Conservation (phyloP, 495 filamentous ascomycete species). For the Wilcoxina mikolae region DNA sequence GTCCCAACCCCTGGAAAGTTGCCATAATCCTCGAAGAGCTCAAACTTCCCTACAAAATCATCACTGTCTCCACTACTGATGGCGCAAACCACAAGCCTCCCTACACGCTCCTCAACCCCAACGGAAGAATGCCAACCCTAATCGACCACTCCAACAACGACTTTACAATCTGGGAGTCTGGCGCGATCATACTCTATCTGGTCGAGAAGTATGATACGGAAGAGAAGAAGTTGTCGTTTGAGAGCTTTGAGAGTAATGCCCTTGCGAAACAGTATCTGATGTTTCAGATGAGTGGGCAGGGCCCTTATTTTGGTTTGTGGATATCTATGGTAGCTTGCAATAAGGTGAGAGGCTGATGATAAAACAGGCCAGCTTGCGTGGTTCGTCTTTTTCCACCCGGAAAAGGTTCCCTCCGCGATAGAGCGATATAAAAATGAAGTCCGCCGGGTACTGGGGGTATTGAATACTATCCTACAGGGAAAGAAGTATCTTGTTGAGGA, state of each 20-base stretch:
- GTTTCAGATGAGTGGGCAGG: conserved; percentile 43
- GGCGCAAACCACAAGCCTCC: conserved; percentile 42
- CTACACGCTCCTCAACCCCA: conserved; percentile 50
- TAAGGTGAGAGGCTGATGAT: conserved; percentile 9
- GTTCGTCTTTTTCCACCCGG: conserved; percentile 42
- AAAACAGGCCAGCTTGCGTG: conserved; percentile 31
- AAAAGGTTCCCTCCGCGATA: conserved; percentile 43
- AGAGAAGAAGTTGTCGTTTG: conserved; percentile 43
- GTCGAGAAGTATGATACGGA: conserved; percentile 52
- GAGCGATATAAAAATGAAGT: conserved; percentile 49
- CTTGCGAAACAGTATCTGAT: conserved; percentile 49
- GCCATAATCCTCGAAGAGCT: conserved; percentile 50
- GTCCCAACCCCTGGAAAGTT: conserved; percentile 55
- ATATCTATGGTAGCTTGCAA: neutral
- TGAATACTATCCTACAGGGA: conserved; percentile 38
- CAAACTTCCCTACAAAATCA: conserved; percentile 39
- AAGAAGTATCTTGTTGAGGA: conserved; percentile 47
- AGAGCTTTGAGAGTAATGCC: conserved; percentile 35
- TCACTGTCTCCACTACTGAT: conserved; percentile 26
- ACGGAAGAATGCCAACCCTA: conserved; percentile 47
- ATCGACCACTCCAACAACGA: conserved; percentile 56
- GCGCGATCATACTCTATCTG: conserved; percentile 59
- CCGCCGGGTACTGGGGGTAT: conserved; percentile 42
- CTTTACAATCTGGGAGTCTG: conserved; percentile 55
- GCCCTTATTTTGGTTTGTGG: conserved; percentile 5